Conservation (phyloP, 2,329 filamentous ascomycete species). For the Dothideomycetes sp. region DNA sequence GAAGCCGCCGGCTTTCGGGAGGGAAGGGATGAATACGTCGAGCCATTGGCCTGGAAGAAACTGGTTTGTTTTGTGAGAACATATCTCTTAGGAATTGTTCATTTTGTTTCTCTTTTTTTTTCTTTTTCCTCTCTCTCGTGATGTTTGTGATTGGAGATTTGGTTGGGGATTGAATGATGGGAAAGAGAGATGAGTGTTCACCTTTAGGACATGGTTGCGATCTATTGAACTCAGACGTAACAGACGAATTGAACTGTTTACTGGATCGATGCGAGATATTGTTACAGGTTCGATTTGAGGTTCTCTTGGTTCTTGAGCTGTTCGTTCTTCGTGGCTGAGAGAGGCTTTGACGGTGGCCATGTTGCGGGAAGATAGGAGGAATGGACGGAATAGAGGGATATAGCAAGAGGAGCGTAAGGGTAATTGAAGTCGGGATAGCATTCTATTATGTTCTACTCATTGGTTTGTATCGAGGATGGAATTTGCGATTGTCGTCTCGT, state of each 20-base stretch:
- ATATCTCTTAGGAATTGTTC: no score
- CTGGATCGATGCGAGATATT: slow-evolving; percentile 50
- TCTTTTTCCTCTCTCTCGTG: neutral
- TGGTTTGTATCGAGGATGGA: no score
- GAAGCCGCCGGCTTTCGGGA: slow-evolving; percentile 70
- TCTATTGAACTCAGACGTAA: slow-evolving; percentile 53
- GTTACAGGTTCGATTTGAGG: slow-evolving; percentile 54
- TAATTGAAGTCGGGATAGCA: no score
- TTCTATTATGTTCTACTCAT: no score
- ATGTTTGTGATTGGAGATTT: no score
- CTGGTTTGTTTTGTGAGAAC: no score
- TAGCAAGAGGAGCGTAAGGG: no score
- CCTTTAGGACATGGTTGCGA: slow-evolving; percentile 27
- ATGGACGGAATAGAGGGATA: neutral
- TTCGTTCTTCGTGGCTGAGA: slow-evolving; percentile 57
- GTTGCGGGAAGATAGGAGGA: neutral
- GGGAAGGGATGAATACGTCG: slow-evolving; percentile 64
- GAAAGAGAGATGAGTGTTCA: slow-evolving; percentile 9
- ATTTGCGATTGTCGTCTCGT: no score
- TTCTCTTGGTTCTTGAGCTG: slow-evolving; percentile 63
- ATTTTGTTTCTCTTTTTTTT: slow-evolving; percentile 18
- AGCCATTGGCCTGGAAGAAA: slow-evolving; percentile 84
- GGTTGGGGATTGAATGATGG: neutral
- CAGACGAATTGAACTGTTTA: slow-evolving; percentile 61
- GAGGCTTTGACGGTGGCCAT: slow-evolving; percentile 27